Conservation (phyloP, 495 filamentous ascomycete species). For the Pyrenula massariospora region DNA sequence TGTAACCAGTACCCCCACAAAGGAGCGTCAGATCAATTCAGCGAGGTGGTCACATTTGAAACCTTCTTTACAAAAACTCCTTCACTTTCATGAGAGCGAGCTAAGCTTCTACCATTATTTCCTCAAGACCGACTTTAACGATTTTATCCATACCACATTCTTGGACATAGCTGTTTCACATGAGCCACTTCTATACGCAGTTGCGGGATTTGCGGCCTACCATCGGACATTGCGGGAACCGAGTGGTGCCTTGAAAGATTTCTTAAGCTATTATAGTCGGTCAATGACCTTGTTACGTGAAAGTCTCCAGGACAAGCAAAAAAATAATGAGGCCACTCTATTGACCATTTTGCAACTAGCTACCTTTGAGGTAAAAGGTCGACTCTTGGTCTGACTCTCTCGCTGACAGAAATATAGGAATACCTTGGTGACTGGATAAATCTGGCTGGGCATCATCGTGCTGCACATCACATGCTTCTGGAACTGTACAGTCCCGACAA, state of each 20-base stretch:
- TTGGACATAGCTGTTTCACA: slow-evolving; percentile 61
- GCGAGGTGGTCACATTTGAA: slow-evolving; percentile 21
- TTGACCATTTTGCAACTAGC: slow-evolving; percentile 86
- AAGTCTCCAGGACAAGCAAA: slow-evolving; percentile 56
- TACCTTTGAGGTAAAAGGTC: slow-evolving; percentile 67
- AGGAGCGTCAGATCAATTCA: slow-evolving; percentile 4
- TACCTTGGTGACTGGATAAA: slow-evolving; percentile 92
- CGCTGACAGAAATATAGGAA: slow-evolving; percentile 48
- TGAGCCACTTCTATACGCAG: slow-evolving; percentile 76
- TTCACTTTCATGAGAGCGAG: slow-evolving; percentile 64
- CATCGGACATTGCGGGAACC: slow-evolving; percentile 61
- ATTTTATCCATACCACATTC: slow-evolving; percentile 63
- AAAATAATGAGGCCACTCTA: slow-evolving; percentile 62
- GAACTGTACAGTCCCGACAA: slow-evolving; percentile 68
- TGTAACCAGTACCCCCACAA: slow-evolving; percentile 5
- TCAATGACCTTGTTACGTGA: slow-evolving; percentile 65
- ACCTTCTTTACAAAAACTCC: slow-evolving; percentile 28
- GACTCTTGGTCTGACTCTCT: background rate
- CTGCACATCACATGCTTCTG: slow-evolving; percentile 69
- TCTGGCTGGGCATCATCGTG: slow-evolving; percentile 82
- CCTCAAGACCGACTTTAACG: slow-evolving; percentile 49
- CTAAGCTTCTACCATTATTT: slow-evolving; percentile 74
- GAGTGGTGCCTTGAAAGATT: slow-evolving; percentile 62
- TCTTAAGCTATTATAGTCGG: slow-evolving; percentile 82
- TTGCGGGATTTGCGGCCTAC: slow-evolving; percentile 87